Base-by-base conservation (phyloP, 208 protist species). In the Leishmania mexicana region DNA sequence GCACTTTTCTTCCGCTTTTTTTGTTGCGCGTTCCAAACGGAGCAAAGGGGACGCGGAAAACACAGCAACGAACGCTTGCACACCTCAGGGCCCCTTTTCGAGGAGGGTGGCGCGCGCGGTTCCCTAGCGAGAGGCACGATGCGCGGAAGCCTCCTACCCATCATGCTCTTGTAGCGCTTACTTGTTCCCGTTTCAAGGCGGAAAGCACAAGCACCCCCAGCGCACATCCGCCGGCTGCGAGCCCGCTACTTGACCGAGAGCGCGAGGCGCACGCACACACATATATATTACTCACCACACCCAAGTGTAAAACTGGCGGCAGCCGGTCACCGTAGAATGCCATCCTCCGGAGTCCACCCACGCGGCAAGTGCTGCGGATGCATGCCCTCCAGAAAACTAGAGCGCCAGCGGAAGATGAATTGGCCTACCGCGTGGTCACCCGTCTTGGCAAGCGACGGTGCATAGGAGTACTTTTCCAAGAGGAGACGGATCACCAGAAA, bases 331-430 rank as follows among this genome's bases (percentile, higher is more conserved):
- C 49, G 78, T 24, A 93, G 68, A 64, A 93, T 89, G 1, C 90
- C 90, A 54, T 92, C 90, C 75, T 92, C 88, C 64, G 86, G 78
- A 35, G 75, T n/a, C 90, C 90, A 94, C 3, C 88, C 88, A 6
- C 72, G 54, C 28, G 90, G 90, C 53, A 94, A 80, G 74, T 91
- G 83, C 68, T 78, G 78, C 13, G 90, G 90, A 24, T 83, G 75
- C 83, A 94, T 75, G 6, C 71, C 49, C 24, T 79, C 75, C n/a
- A 92, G 62, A 72, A 94, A 94, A 21, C 75, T 65, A 5, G 62
- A 77, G 13, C 90, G 84, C 90, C 90, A 94, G 60, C 87, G 90
- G 47, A 87, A 88, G 75, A 94, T 94, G 76, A 94, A 94, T 77
- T 91, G 85, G 7, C 90, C 90, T 2, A 92, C 75, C 35, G 90